Evolutionary conservation across 306 rosid species (phyloP).

Genomic region (Citrullus mucosospermus): DNA sequence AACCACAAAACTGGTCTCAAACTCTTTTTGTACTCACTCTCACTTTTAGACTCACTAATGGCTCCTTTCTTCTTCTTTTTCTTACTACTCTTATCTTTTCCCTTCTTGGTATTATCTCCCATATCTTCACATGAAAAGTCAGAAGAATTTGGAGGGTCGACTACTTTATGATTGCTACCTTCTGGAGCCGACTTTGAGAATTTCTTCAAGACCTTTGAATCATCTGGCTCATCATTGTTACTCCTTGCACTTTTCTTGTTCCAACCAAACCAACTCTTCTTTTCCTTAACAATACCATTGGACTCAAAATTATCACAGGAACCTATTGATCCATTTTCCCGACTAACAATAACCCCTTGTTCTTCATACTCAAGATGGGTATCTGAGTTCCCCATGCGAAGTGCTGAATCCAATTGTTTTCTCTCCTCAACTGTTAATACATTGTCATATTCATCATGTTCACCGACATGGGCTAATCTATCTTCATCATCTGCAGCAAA

Average conservation of each 20-base stretch:
- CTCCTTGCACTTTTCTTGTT: conserved; percentile 58
- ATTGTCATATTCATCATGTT: conserved; percentile 67
- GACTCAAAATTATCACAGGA: conserved; percentile 53
- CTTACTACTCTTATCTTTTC: conserved; percentile 56
- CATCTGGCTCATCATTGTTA: conserved; percentile 38
- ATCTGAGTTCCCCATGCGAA: conserved; percentile 56
- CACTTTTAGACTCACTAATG: conserved; percentile 50
- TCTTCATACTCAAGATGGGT: conserved; percentile 52
- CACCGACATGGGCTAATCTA: conserved; percentile 45
- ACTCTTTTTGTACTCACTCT: conserved; percentile 90
- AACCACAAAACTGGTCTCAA: conserved; percentile 95
- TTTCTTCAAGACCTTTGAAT: conserved; percentile 22
- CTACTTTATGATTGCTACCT: conserved; percentile 51
- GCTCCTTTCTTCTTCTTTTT: conserved; percentile 79
- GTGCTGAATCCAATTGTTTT: conserved; percentile 77
- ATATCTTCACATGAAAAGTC: conserved; percentile 34
- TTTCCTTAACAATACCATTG: conserved; percentile 65
- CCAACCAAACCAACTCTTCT: conserved; percentile 95
- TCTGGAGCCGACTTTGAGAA: conserved; percentile 54
- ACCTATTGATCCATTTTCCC: conserved; percentile 48
- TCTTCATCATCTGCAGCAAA: conserved; percentile 78
- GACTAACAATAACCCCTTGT: conserved; percentile 36
- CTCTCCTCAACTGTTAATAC: conserved; percentile 88
- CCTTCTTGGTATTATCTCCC: conserved; percentile 50
- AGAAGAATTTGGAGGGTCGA: conserved; percentile 52